Evolutionary conservation across 306 rosid species (phyloP), one percentile per base, ranked within the genome.

Genomic region (Ceratonia siliqua): DNA sequence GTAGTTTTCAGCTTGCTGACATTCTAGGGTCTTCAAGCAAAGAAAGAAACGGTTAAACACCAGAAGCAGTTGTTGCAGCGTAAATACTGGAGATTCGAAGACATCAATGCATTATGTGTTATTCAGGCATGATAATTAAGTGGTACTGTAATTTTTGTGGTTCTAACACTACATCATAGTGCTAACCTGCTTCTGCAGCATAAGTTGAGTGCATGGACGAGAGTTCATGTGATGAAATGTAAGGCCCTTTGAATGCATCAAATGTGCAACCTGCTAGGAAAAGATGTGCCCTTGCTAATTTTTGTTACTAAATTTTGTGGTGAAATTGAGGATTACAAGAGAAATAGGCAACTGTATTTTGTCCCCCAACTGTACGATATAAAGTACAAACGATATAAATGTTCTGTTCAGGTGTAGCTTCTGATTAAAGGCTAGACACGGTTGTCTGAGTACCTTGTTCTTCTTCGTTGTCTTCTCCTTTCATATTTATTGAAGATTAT

Each of bases 121-220:
- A 6, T 54, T 7, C 2, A 13, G 17, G 36, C 62, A 4, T 49
- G 65, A 25, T 54, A 39, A 14, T 30, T 17, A 38, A 27, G 14
- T 33, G 13, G 28, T 45, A 43, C 63, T 18, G 73, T 46, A 62
- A 24, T 46, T 10, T 50, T 8, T 7, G 49, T 32, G 50, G 21
- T 52, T 78, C 41, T 41, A 25, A 54, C 58, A 36, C 33, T 35
- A 25, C 12, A 2, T 17, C 22, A 27, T 67, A 25, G 38, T 35
- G 73, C 61, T 63, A 43, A 54, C 41, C 11, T 33, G 74, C 28
- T 62, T 65, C 42, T 28, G 59, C 50, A 35, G 35, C 58, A 4
- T 28, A 66, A 30, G 52, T 64, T 24, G 62, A 52, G 36, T 55
- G 67, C 55, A 54, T 63, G 72, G 75, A 56, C 45, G 48, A 59